These are phyloP conservation scores for Saturnispora galanensis DNA, from an alignment of 805 yeast genomes.

Conservation along the genomic window DNA sequence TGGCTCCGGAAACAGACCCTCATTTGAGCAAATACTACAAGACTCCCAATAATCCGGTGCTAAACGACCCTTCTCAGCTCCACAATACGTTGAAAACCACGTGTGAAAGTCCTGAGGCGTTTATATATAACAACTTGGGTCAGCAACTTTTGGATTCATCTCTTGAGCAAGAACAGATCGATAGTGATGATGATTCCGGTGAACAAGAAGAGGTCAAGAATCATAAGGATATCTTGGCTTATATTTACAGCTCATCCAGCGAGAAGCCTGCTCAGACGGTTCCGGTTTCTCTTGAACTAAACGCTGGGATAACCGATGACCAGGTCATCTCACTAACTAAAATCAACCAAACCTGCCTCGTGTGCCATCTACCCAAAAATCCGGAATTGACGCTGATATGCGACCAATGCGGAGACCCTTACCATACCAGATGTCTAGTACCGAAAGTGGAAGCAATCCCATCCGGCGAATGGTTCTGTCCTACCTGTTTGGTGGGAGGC, in stretches of 20 bases:
- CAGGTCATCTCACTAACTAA: slow-evolving; percentile 8
- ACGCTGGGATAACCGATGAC: background rate
- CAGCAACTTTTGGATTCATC: too few species aligned
- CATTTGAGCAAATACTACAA: slow-evolving; percentile 4
- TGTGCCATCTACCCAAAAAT: slow-evolving; percentile 38
- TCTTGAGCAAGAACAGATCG: too few species aligned
- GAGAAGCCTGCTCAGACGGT: too few species aligned
- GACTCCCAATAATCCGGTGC: background rate
- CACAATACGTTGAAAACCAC: background rate
- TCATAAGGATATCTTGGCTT: too few species aligned
- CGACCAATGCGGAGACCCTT: slow-evolving; percentile 63
- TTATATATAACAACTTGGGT: background rate
- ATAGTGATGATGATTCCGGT: too few species aligned
- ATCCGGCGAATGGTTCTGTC: slow-evolving; percentile 67
- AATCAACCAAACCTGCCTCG: slow-evolving; percentile 16
- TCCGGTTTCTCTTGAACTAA: too few species aligned
- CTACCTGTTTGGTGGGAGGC: slow-evolving; percentile 66
- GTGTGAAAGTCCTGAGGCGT: background rate
- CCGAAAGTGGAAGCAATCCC: slow-evolving; percentile 41
- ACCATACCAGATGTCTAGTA: slow-evolving; percentile 55
- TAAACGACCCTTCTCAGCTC: background rate
- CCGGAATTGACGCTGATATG: slow-evolving; percentile 49
- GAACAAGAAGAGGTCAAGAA: background rate
- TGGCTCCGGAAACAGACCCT: slow-evolving; percentile 3
- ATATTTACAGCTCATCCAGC: too few species aligned